Percentiles rank a stretch among this genome's conserved stretches.
Conservation (phyloP, 257 asterid species). For the Galeopsis tetrahit region DNA sequence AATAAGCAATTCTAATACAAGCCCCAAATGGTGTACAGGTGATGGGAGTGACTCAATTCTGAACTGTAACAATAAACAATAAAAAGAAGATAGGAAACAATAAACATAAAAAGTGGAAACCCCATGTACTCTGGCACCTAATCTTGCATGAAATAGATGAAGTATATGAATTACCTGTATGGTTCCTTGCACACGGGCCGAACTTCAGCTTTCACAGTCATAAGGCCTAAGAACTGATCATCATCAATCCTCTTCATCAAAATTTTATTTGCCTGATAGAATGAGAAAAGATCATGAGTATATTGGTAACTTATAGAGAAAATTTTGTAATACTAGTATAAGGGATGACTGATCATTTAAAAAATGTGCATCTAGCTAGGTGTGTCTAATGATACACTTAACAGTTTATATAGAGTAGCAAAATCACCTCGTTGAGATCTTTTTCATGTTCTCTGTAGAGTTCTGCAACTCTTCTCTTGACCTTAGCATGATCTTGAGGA, state of each 20-base stretch:
- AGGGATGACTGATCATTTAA: not conserved
- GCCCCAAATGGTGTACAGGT: constrained; percentile 12
- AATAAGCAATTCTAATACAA: constrained; percentile 8
- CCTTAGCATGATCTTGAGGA: constrained; percentile 75
- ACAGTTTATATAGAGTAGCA: constrained; percentile 9
- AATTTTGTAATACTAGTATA: not conserved
- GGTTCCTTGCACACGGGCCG: constrained; percentile 86
- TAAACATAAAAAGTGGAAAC: not conserved
- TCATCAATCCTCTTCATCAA: constrained; percentile 77
- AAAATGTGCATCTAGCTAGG: constrained; percentile 2
- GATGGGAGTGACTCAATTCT: constrained; percentile 6
- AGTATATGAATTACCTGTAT: constrained; percentile 60
- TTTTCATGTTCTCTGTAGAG: constrained; percentile 82
- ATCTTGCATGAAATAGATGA: constrained; percentile 22
- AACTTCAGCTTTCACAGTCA: constrained; percentile 76
- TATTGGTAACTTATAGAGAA: not conserved
- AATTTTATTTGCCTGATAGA: constrained; percentile 69
- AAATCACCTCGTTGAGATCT: constrained; percentile 76
- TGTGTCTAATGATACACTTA: constrained; percentile 21
- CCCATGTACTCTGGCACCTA: not conserved
- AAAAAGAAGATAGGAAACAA: not conserved
- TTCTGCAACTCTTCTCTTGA: constrained; percentile 75
- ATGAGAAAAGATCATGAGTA: constrained; percentile 31
- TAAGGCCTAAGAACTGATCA: constrained; percentile 85
- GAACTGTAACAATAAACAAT: not conserved